Percentiles rank a stretch among this genome's conserved stretches.
Evolutionary conservation across 139 green algal genomes (phyloP).

Genomic region (Monoraphidium neglectum): DNA sequence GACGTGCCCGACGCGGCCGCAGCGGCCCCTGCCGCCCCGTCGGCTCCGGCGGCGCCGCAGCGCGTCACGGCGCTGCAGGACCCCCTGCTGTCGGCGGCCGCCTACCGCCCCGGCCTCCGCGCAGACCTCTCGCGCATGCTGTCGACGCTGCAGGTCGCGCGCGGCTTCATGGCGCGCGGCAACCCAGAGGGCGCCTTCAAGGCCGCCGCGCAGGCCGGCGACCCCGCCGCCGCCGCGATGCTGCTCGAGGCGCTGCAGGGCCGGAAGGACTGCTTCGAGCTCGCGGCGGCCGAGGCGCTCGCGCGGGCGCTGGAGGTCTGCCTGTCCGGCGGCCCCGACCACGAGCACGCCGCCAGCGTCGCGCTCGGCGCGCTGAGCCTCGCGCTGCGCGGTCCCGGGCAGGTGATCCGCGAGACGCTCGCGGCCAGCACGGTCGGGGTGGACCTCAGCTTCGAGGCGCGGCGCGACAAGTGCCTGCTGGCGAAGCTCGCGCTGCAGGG

Average conservation of each 20-base stretch:
- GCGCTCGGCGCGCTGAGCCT: constrained; percentile 39
- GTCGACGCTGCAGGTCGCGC: constrained; percentile 34
- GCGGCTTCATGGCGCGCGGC: constrained; percentile 35
- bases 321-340: constrained; percentile 31
- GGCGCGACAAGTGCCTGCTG: constrained; percentile 41
- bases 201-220: constrained; percentile 18
- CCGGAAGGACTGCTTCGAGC: constrained; percentile 16
- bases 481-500: constrained; percentile 46
- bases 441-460: constrained; percentile 67
- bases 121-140: constrained; percentile 18
- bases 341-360: constrained; percentile 36
- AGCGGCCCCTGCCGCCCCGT: neutral
- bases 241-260: constrained; percentile 15
- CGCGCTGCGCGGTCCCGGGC: constrained; percentile 44
- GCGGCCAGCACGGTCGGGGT: constrained; percentile 40
- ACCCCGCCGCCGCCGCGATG: constrained; percentile 32
- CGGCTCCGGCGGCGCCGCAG: neutral
- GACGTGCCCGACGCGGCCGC: neutral
- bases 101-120: neutral
- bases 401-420: constrained; percentile 50
- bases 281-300: constrained; percentile 15
- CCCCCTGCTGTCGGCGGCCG: constrained; percentile 13
- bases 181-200: constrained; percentile 31
- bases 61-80: neutral
- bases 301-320: constrained; percentile 31